These are phyloP conservation scores for Trichoderma pleuroti DNA, from an alignment of 2,329 filamentous ascomycete species.

Conservation along the genomic window DNA sequence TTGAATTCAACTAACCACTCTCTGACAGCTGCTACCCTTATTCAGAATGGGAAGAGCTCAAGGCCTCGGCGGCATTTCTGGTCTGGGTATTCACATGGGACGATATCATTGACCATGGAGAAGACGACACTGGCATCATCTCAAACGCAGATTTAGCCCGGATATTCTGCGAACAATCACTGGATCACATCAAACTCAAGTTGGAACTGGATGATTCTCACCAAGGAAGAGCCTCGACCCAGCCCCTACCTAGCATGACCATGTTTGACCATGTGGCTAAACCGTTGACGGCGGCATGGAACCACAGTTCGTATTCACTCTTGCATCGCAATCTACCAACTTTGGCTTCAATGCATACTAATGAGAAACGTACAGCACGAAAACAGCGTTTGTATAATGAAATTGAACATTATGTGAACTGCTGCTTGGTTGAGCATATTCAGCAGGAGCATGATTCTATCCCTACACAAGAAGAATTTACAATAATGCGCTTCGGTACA, in stretches of 20 bases:
- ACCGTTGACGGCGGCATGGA: not conserved
- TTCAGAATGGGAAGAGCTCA: not conserved
- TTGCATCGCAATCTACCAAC: too few species aligned
- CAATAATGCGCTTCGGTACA: not conserved
- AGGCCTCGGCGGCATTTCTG: not conserved
- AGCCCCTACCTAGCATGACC: not conserved
- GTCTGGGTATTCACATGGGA: conserved; percentile 14
- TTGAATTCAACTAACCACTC: not conserved
- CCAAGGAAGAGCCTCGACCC: too few species aligned
- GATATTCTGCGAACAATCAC: not conserved
- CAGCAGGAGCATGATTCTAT: not conserved
- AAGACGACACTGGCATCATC: not conserved
- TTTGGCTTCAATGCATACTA: not conserved
- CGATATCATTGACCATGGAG: conserved; percentile 5
- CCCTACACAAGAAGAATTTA: not conserved
- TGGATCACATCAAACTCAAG: not conserved
- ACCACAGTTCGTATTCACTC: not conserved
- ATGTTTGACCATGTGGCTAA: not conserved
- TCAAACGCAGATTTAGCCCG: not conserved
- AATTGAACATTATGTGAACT: conserved; percentile 3
- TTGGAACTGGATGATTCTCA: not conserved
- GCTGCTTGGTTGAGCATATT: not conserved
- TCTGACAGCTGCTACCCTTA: not conserved
- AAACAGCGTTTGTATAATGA: not conserved
- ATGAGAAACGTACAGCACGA: not conserved